A percentile compares a stretch with the other conserved stretches of the same genome.
Conservation (phyloP, 2,329 filamentous ascomycete genomes). For the Botrytis elliptica region DNA sequence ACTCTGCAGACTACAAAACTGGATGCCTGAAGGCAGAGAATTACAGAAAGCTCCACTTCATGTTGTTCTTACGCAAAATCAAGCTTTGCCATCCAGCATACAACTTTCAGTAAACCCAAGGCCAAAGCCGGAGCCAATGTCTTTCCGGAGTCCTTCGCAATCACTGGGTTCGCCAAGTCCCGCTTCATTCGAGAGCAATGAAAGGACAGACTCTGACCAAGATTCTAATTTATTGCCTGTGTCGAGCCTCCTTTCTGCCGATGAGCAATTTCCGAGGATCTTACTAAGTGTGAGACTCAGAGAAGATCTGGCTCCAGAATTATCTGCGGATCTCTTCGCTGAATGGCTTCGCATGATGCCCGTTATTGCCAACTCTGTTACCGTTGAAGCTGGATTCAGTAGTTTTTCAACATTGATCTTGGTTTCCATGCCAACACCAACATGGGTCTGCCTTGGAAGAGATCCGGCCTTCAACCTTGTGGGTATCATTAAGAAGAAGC, state of each 20-base stretch:
- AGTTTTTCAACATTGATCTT: not conserved
- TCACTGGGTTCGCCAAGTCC: not conserved
- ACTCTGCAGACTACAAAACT: not conserved
- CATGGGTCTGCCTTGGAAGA: not conserved
- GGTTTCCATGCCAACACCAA: not conserved
- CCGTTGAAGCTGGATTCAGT: not conserved
- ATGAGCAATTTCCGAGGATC: not conserved
- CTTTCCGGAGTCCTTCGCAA: not conserved
- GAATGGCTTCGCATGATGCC: not conserved
- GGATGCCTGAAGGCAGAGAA: not conserved
- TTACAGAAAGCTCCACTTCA: not conserved
- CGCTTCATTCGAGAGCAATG: not conserved
- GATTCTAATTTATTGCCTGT: not conserved
- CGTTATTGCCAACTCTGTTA: not conserved
- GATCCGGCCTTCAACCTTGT: not conserved
- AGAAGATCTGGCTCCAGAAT: not conserved
- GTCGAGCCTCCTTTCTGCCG: not conserved
- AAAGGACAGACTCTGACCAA: not conserved
- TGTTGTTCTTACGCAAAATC: not conserved
- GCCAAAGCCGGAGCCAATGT: not conserved
- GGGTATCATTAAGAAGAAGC: not conserved
- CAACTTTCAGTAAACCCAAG: not conserved
- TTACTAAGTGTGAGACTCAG: not conserved
- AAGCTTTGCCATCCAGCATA: not conserved
- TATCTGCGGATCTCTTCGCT: not conserved